Evolutionary conservation across 495 filamentous ascomycete genomes (phyloP).

Genomic region (Ascobolus immersus): DNA sequence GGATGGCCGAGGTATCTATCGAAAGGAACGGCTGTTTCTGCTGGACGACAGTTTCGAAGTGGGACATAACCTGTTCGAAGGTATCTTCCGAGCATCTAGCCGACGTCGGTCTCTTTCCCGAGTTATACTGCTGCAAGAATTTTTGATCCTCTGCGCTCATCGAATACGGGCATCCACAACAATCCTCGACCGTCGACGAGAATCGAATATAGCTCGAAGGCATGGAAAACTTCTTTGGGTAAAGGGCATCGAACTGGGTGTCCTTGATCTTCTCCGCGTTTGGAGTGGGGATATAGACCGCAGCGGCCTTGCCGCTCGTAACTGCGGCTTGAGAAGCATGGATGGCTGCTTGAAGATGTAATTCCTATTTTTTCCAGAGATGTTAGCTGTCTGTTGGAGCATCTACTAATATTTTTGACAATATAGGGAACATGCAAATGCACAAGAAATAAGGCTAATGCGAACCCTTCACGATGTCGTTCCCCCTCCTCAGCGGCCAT

Average conservation of each 20-base stretch:
- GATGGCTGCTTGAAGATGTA: constrained; percentile 87
- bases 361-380: constrained; percentile 44
- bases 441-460: too few relatives aligned
- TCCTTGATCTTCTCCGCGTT: constrained; percentile 46
- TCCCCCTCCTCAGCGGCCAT: too few relatives aligned
- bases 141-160: constrained; percentile 73
- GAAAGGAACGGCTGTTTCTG: constrained; percentile 63
- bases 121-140: constrained; percentile 61
- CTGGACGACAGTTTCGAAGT: constrained; percentile 68
- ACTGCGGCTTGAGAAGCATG: constrained; percentile 41
- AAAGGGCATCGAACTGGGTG: constrained; percentile 66
- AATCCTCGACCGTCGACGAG: constrained; percentile 93
- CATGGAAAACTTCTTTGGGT: constrained; percentile 50
- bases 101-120: constrained; percentile 30
- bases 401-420: too few relatives aligned
- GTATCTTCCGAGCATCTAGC: constrained; percentile 57
- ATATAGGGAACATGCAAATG: too few relatives aligned
- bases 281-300: constrained; percentile 66
- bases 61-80: constrained; percentile 83
- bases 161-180: constrained; percentile 57
- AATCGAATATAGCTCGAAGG: constrained; percentile 90
- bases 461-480: too few relatives aligned
- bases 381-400: too few relatives aligned
- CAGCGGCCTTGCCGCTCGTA: constrained; percentile 42
- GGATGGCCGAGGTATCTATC: constrained; percentile 59